These are phyloP conservation scores for Fusarium torreyae DNA, from an alignment of 2,329 filamentous ascomycete species.

Conservation along the genomic window DNA sequence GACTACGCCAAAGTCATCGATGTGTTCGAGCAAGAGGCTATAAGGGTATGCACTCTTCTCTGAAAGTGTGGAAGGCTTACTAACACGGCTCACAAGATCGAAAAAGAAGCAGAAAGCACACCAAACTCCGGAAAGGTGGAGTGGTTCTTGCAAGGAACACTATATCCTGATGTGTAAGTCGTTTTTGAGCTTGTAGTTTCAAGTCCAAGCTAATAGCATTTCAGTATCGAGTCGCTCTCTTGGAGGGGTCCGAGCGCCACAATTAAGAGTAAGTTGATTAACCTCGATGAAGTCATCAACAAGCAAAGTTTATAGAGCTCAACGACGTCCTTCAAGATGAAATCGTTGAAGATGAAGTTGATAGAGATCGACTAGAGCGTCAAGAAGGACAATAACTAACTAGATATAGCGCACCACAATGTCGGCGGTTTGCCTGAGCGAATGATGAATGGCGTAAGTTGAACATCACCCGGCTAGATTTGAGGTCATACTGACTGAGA, in stretches of 20 bases:
- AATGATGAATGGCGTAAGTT: slow-evolving; percentile 31
- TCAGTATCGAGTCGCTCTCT: slow-evolving; percentile 63
- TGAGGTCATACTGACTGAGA: slow-evolving; percentile 9
- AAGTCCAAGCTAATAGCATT: slow-evolving; percentile 9
- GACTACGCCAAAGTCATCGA: slow-evolving; percentile 18
- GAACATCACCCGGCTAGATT: neutral
- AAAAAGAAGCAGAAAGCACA: slow-evolving; percentile 77
- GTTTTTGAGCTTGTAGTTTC: slow-evolving; percentile 5
- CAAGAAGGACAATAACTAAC: neutral
- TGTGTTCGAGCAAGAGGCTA: slow-evolving; percentile 34
- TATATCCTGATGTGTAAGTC: slow-evolving; percentile 65
- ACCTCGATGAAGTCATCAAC: slow-evolving; percentile 18
- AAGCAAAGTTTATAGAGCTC: too few relatives aligned
- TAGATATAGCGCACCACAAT: slow-evolving; percentile 34
- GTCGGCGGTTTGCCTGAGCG: slow-evolving; percentile 43
- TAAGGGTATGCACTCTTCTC: slow-evolving; percentile 22
- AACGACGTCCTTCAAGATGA: too few relatives aligned
- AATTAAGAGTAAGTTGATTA: slow-evolving; percentile 59
- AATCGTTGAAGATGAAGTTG: too few relatives aligned
- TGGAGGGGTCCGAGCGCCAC: slow-evolving; percentile 66
- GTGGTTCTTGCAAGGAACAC: slow-evolving; percentile 89
- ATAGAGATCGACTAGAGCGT: too few relatives aligned
- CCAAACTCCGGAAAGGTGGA: slow-evolving; percentile 81
- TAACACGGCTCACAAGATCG: slow-evolving; percentile 65
- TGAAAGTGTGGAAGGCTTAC: slow-evolving; percentile 9